Evolutionary conservation across 805 yeast species (phyloP), one percentile per base, ranked within the genome.

Genomic region (Pichia scutulata): DNA sequence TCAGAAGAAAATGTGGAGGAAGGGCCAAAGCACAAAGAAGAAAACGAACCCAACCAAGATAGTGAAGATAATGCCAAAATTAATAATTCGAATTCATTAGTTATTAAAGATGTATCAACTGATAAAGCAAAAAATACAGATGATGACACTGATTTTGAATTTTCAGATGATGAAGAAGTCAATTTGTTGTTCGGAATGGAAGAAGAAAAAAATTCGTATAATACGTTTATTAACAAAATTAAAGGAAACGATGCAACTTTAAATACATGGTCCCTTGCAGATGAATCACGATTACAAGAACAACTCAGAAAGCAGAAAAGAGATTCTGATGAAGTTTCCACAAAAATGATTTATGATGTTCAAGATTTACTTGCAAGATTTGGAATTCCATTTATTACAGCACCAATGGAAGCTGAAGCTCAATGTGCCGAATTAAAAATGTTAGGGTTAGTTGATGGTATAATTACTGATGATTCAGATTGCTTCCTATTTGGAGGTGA

Each of bases 321-420:
- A 57, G 97, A 92, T 64, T 80, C 97, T 0, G 98, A 93, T 61
- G 95, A 86, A 58, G 97, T 92, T 0, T 86, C 96, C 0, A 77
- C 78, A 7, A 78, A 78, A 1, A 93, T 93, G 97, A 77, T 92
- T 23, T 73, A 74, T 39, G 98, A 93, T 62, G 93, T 95, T 19
- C 97, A 93, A 67, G 96, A 89, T 55, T 71, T 93, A 41, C 70
- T 93, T 9, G 77, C 85, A 26, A 68, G 92, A 48, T 93, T 93
- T 72, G 99, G 99, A 1, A 86, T 93, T 5, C 99, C 99, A 0
- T 93, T 80, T 57, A 77, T 93, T 10, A 87, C 96, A 0, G 97
- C 99, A 0, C 99, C 99, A 1, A 89, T 89, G 90, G 99, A 93
- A 67, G 99, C 99, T 1, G 99, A 93, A 69, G 98, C 99, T 0